These are phyloP conservation scores for Eutrema japonicum DNA, from an alignment of 345 rosid genomes.

Conservation along the genomic window DNA sequence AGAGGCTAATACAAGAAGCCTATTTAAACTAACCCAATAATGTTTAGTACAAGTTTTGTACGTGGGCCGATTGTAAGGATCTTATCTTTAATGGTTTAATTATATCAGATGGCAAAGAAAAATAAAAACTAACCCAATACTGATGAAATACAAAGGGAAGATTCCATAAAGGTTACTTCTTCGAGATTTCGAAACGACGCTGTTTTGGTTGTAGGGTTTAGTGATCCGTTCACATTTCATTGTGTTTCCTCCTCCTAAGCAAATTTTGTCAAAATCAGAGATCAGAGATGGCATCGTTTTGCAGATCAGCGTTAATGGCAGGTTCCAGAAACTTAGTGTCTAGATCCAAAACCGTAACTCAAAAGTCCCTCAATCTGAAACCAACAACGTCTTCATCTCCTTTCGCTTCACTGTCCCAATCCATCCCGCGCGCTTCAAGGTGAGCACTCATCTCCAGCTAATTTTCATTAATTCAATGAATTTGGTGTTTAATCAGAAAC, in stretches of 20 bases:
- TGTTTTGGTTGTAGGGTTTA: slow-evolving; percentile 33
- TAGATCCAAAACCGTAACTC: slow-evolving; percentile 40
- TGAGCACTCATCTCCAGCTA: neutral
- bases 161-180: neutral
- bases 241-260: neutral
- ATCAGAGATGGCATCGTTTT: slow-evolving; percentile 47
- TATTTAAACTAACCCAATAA: too few species aligned
- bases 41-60: too few species aligned
- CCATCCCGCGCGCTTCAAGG: slow-evolving; percentile 51
- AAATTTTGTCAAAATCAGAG: neutral
- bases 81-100: too few species aligned
- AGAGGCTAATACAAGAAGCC: too few species aligned
- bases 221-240: slow-evolving; percentile 8
- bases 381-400: slow-evolving; percentile 47
- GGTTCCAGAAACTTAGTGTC: slow-evolving; percentile 42
- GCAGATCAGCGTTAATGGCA: slow-evolving; percentile 45
- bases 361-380: slow-evolving; percentile 40
- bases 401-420: slow-evolving; percentile 49
- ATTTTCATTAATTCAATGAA: neutral
- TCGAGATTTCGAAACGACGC: neutral
- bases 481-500: neutral
- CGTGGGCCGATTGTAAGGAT: too few species aligned
- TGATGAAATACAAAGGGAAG: neutral
- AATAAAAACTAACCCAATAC: too few species aligned
- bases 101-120: too few species aligned